phyloP scores from a whole-genome alignment of 306 rosid species.

The Sicyos baderoa region DNA sequence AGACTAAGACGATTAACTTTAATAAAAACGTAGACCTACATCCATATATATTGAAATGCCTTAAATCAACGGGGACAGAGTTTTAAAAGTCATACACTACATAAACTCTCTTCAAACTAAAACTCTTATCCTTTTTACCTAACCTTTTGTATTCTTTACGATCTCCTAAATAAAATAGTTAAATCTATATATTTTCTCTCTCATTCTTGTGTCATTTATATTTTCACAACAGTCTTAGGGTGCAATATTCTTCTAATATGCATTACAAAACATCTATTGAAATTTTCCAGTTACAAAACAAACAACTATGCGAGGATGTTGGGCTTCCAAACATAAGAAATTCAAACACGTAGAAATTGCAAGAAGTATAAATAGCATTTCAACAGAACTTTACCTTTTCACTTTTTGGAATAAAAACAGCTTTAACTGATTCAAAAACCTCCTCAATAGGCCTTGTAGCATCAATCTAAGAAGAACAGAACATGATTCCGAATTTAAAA shows the following conservation, averaged over 20 bases:
- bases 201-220: no score
- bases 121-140: no score
- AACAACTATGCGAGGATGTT: not conserved
- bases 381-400: conserved; percentile 65
- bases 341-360: no score
- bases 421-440: conserved; percentile 78
- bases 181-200: no score
- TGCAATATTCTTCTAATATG: not conserved
- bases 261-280: not conserved
- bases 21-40: not conserved
- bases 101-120: no score
- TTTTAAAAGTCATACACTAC: no score
- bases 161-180: no score
- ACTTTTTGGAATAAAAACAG: conserved; percentile 56
- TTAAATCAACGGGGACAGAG: no score
- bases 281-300: not conserved
- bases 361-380: conserved; percentile 13
- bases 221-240: not conserved
- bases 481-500: conserved; percentile 1
- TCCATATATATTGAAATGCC: no score
- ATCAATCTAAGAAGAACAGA: conserved; percentile 45
- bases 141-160: no score
- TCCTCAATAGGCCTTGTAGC: conserved; percentile 75
- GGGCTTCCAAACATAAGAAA: no score
- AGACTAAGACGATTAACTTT: not conserved